Evolutionary conservation across 257 asterid genomes (phyloP).

Genomic region (Schizonepeta tenuifolia): DNA sequence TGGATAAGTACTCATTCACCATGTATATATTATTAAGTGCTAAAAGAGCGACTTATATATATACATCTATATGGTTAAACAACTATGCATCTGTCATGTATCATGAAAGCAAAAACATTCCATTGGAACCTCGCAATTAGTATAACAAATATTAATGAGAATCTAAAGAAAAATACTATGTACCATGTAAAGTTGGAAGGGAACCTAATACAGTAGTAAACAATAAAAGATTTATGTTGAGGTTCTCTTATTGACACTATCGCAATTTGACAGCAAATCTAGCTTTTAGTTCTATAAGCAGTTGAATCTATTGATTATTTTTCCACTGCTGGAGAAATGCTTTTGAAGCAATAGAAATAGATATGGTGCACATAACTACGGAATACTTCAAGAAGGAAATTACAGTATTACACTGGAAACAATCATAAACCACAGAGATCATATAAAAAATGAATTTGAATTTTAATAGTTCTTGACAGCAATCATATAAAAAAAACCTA

Average conservation of each 20-base stretch:
- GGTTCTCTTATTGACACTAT: too few species aligned
- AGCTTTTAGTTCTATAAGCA: conserved; percentile 8
- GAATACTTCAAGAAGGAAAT: background rate
- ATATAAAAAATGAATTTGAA: background rate
- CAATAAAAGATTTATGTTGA: too few species aligned
- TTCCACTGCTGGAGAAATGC: background rate
- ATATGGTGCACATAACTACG: background rate
- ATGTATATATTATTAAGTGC: too few species aligned
- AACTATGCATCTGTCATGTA: background rate
- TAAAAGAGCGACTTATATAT: too few species aligned
- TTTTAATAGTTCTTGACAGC: conserved; percentile 2
- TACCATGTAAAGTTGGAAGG: background rate
- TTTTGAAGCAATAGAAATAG: background rate
- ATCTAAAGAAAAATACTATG: conserved; percentile 2
- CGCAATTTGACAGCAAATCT: background rate
- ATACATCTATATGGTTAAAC: too few species aligned
- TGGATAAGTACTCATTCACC: too few species aligned
- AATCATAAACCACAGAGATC: background rate
- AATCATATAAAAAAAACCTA: conserved; percentile 15
- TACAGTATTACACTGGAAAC: background rate
- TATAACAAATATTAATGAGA: conserved; percentile 16
- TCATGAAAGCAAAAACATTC: background rate
- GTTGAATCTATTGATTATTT: background rate
- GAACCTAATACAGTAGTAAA: too few species aligned
- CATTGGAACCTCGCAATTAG: background rate